These are phyloP conservation scores for Flaveria bidentis DNA, from an alignment of 129 eudicot genomes.

Conservation along the genomic window DNA sequence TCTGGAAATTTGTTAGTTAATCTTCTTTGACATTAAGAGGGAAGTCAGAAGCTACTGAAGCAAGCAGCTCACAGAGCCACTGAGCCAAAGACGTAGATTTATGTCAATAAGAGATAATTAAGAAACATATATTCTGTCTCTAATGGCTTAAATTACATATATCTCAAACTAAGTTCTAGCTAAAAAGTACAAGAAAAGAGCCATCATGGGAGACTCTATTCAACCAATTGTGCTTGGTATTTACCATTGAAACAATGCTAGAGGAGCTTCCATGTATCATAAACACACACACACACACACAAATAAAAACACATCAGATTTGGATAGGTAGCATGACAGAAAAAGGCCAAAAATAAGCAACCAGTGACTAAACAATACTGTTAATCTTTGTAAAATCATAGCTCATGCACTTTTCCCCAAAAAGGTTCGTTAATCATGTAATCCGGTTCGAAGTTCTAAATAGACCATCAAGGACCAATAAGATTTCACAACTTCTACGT, in stretches of 20 bases:
- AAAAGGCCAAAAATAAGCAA: not conserved
- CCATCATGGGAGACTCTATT: not conserved
- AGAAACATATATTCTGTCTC: not conserved
- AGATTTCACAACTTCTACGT: no score
- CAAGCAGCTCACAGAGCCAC: slow-evolving; percentile 13
- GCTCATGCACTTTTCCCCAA: no score
- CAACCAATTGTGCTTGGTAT: not conserved
- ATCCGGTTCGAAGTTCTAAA: not conserved
- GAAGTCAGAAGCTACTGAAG: slow-evolving; percentile 8
- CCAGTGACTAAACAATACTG: not conserved
- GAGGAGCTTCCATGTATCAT: not conserved
- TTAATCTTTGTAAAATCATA: no score
- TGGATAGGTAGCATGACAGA: not conserved
- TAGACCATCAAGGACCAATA: not conserved
- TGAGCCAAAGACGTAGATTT: slow-evolving; percentile 1
- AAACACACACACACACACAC: not conserved
- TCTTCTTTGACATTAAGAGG: not conserved
- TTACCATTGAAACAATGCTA: not conserved
- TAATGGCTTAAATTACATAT: not conserved
- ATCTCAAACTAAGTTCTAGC: not conserved
- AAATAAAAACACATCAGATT: not conserved
- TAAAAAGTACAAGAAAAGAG: not conserved
- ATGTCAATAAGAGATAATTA: not conserved
- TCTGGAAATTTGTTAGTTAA: not conserved
- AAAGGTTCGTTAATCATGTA: not conserved